phyloP scores from a whole-genome alignment of 768 basidiomycete species.

The Lactifluus piperatus region DNA sequence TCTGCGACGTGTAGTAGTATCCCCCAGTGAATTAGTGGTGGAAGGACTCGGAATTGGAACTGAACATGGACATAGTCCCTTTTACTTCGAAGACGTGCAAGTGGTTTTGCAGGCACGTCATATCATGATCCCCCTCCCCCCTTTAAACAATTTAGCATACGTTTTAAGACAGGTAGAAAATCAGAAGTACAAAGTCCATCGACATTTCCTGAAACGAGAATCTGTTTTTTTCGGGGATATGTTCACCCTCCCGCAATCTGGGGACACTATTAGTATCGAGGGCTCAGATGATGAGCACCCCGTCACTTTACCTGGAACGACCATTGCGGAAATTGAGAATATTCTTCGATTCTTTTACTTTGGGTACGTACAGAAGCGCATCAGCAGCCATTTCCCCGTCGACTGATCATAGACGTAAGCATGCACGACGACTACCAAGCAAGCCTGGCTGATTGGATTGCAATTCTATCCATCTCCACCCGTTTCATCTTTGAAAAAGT shows the following conservation, averaged over 20 bases:
- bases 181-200: slow-evolving; percentile 21
- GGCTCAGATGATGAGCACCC: slow-evolving; percentile 21
- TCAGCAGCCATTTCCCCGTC: background rate
- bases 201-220: slow-evolving; percentile 16
- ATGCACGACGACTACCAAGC: slow-evolving; percentile 7
- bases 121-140: background rate
- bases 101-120: slow-evolving; percentile 2
- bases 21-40: background rate
- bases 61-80: background rate
- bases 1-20: background rate
- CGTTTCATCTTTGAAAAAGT: slow-evolving; percentile 15
- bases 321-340: slow-evolving; percentile 13
- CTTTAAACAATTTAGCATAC: background rate
- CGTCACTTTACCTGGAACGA: slow-evolving; percentile 13
- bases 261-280: slow-evolving; percentile 11
- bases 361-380: slow-evolving; percentile 12
- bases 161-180: slow-evolving; percentile 12
- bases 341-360: slow-evolving; percentile 21
- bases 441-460: slow-evolving; percentile 17
- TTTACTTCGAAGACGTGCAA: slow-evolving; percentile 4
- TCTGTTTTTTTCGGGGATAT: slow-evolving; percentile 18
- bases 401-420: background rate
- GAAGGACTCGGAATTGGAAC: background rate
- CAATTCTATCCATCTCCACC: slow-evolving; percentile 17
- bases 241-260: slow-evolving; percentile 17